Percentiles rank a stretch among this genome's conserved stretches.
Conservation (phyloP, 257 asterid species). For the Solanum pinnatisectum region DNA sequence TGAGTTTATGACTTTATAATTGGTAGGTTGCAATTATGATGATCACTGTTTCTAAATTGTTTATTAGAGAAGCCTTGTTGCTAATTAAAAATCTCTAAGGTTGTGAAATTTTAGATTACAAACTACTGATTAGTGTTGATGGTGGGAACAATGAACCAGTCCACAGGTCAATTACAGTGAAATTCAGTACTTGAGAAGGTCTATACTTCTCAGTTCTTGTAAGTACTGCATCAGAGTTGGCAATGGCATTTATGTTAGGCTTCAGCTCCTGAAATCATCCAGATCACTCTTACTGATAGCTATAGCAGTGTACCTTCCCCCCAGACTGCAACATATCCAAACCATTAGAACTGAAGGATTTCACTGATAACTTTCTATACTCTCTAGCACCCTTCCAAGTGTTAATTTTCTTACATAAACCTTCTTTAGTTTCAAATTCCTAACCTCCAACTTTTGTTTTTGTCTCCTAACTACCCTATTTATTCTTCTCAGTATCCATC, state of each 20-base stretch:
- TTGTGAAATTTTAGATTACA: background rate
- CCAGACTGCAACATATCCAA: background rate
- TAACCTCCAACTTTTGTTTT: background rate
- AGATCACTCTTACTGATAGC: background rate
- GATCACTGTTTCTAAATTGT: background rate
- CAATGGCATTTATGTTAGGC: background rate
- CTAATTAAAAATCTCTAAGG: background rate
- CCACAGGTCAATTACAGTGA: background rate
- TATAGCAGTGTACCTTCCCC: background rate
- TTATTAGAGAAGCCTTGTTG: background rate
- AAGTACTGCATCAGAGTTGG: background rate
- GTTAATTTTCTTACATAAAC: background rate
- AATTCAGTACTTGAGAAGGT: background rate
- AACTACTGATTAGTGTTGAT: background rate
- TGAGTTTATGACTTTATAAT: background rate
- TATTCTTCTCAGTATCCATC: background rate
- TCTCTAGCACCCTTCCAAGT: background rate
- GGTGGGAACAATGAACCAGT: background rate
- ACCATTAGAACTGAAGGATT: background rate
- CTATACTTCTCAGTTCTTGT: background rate
- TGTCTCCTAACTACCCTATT: background rate
- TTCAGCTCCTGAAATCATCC: background rate
- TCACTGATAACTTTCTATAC: background rate
- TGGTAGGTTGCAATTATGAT: background rate
- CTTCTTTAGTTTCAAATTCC: background rate